A percentile compares a stretch with the other conserved stretches of the same genome.
phyloP scores from a whole-genome alignment of 164 flowering plant species.

The Cinnamomum chago region DNA sequence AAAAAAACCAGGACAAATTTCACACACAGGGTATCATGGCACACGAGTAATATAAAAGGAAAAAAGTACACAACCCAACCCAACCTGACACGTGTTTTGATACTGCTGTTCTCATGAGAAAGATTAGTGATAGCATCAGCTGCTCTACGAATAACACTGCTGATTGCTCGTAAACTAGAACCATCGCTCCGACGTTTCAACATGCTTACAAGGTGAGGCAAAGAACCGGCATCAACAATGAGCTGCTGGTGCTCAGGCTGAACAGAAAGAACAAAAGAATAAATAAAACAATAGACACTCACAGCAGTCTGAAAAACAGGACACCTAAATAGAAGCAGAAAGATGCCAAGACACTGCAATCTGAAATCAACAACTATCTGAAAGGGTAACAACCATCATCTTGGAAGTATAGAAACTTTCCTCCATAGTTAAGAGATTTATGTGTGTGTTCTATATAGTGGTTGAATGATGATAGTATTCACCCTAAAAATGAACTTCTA shows the following conservation, averaged over 20 bases:
- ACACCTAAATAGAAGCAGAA: too few species aligned
- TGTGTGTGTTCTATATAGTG: too few species aligned
- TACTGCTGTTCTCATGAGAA: slow-evolving; percentile 94
- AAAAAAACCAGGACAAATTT: slow-evolving; percentile 4
- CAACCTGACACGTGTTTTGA: slow-evolving; percentile 89
- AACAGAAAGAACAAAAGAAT: neutral
- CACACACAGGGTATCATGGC: slow-evolving; percentile 7
- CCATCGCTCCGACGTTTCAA: slow-evolving; percentile 58
- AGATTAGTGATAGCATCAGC: slow-evolving; percentile 99
- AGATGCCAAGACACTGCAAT: too few species aligned
- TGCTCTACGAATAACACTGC: slow-evolving; percentile 85
- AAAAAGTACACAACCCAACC: neutral
- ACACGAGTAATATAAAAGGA: neutral
- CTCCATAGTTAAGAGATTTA: too few species aligned
- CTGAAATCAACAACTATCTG: too few species aligned
- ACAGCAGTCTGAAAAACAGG: too few species aligned
- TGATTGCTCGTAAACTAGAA: slow-evolving; percentile 58
- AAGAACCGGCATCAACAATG: slow-evolving; percentile 88
- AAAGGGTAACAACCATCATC: too few species aligned
- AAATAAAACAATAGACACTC: too few species aligned
- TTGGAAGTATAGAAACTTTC: too few species aligned
- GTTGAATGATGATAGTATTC: too few species aligned
- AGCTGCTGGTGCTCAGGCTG: slow-evolving; percentile 99
- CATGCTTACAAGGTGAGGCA: slow-evolving; percentile 74
- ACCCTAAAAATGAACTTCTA: too few species aligned